Evolutionary conservation across 2,329 filamentous ascomycete species (phyloP), one percentile per base, ranked within the genome.

Genomic region (Capronia americana): DNA sequence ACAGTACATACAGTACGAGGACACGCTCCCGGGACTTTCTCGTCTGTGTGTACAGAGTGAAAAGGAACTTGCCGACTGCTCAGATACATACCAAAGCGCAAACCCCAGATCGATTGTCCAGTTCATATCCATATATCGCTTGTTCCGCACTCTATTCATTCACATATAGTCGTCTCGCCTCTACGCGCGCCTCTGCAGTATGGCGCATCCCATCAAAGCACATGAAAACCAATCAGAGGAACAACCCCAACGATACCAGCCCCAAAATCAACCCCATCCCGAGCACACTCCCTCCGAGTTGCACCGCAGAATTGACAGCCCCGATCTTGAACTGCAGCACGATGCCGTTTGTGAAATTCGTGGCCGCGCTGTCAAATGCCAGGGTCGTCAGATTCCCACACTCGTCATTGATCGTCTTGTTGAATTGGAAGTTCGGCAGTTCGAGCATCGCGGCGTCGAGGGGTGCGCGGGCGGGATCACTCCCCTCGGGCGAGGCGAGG

Each of bases 321-420:
- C 48, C 48, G 26, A 51, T 51, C 48, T 58, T 64, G 55, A 67
- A 67, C 48, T 67, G 64, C 59, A 67, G 32, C 23, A 69, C 62
- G 8, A 63, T 54, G 3, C 67, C 67, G 17, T 65, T 30, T 10
- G 67, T 67, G 32, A 69, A 67, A 55, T 69, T 69, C 23, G 59
- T 44, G 23, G 51, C 61, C 5, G 67, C 67, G 7, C 57, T 54
- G 44, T 63, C 55, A 20, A 67, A 61, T 5, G 67, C 67, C 20
- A 69, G 41, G 48, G 46, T 48, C 3, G 67, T 69, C 58, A 69
- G 26, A 44, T 69, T 69, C 8, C 65, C 65, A 48, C 67, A 69
- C 38, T 65, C 61, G 12, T 34, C 50, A 28, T 69, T 69, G n/a
- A 69, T 24, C 4, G 28, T 54, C 24, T 46, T 56, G n/a, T 69